These are phyloP conservation scores for Sarocladium strictum DNA, from an alignment of 2,329 filamentous ascomycete genomes.

Conservation along the genomic window DNA sequence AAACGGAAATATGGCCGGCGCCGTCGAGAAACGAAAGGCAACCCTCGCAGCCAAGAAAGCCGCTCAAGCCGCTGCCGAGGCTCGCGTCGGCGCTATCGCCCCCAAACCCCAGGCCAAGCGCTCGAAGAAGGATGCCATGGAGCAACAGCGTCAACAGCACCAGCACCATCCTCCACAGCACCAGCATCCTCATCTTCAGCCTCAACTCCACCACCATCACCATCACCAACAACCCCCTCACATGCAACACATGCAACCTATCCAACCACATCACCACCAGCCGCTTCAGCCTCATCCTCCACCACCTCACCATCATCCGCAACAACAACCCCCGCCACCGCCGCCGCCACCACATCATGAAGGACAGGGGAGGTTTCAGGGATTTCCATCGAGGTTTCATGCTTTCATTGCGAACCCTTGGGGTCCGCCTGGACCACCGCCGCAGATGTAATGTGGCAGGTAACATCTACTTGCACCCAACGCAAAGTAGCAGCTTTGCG, in stretches of 20 bases:
- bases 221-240: slow-evolving; percentile 7
- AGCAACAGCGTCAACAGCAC: slow-evolving; percentile 15
- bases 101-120: slow-evolving; percentile 29
- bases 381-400: slow-evolving; percentile 3
- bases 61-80: slow-evolving; percentile 35
- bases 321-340: not conserved
- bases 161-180: slow-evolving; percentile 1
- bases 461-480: too few relatives aligned
- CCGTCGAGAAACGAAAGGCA: slow-evolving; percentile 55
- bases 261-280: slow-evolving; percentile 10
- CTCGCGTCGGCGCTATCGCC: slow-evolving; percentile 27
- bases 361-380: not conserved
- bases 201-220: slow-evolving; percentile 8
- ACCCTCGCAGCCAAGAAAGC: slow-evolving; percentile 55
- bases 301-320: not conserved
- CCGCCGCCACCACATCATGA: slow-evolving; percentile 2
- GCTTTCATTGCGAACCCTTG: slow-evolving; percentile 6
- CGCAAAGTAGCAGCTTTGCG: too few relatives aligned
- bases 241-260: slow-evolving; percentile 4
- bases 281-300: slow-evolving; percentile 6
- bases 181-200: not conserved
- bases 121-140: slow-evolving; percentile 25
- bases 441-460: not conserved
- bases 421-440: slow-evolving; percentile 1
- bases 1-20: slow-evolving; percentile 53